Percentiles rank a stretch among this genome's conserved stretches.
Evolutionary conservation across 2,329 filamentous ascomycete species (phyloP).

Genomic region (Davidsoniella neocaledoniae): DNA sequence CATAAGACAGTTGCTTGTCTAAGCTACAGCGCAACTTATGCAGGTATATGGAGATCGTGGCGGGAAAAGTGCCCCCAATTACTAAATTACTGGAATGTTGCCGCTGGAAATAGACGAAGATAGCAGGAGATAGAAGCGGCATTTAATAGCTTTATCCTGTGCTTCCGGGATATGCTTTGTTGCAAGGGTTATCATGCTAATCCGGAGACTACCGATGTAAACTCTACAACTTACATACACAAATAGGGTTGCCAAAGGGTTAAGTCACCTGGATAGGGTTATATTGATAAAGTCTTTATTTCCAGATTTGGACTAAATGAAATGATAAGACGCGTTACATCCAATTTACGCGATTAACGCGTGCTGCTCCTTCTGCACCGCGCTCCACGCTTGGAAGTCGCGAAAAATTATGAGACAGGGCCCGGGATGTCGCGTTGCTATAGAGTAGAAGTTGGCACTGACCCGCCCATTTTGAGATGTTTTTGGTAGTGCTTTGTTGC

Average conservation of each 20-base stretch:
- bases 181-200: background rate
- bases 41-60: background rate
- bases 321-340: slow-evolving; percentile 1
- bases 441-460: too few relatives aligned
- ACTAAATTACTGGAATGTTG: background rate
- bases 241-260: too few relatives aligned
- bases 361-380: background rate
- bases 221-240: too few relatives aligned
- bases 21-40: background rate
- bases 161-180: background rate
- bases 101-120: slow-evolving; percentile 12
- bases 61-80: background rate
- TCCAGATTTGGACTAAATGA: background rate
- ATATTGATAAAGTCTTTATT: background rate
- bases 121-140: slow-evolving; percentile 9
- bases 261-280: too few relatives aligned
- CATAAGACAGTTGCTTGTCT: too few relatives aligned
- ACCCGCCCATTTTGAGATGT: too few relatives aligned
- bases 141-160: background rate
- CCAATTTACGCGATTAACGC: slow-evolving; percentile 1
- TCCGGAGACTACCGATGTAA: background rate
- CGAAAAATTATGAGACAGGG: background rate
- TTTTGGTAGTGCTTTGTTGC: too few relatives aligned
- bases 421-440: slow-evolving; percentile 6
- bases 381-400: background rate